These are phyloP conservation scores for Citrus cavaleriei DNA, from an alignment of 345 rosid genomes.

Conservation along the genomic window DNA sequence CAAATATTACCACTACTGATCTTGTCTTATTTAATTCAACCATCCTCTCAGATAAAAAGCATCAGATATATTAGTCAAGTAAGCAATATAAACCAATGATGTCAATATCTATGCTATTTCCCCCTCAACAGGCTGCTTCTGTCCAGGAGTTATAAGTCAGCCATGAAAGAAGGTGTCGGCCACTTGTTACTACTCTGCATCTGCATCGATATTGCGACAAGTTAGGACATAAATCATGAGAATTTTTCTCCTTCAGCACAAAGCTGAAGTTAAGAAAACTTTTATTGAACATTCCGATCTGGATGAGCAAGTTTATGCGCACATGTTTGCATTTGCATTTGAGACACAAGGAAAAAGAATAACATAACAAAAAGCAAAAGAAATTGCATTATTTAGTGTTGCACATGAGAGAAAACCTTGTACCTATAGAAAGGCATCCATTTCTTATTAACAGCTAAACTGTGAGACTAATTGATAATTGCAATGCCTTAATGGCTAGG, in stretches of 20 bases:
- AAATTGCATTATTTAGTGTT: neutral
- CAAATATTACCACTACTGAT: neutral
- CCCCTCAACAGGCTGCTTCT: neutral
- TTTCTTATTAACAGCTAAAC: conserved; percentile 41
- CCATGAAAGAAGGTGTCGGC: neutral
- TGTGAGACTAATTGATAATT: conserved; percentile 20
- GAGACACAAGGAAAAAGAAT: conserved; percentile 3
- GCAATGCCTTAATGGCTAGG: conserved; percentile 24
- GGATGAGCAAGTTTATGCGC: neutral
- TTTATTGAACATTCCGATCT: neutral
- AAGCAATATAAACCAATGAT: neutral
- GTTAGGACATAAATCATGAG: neutral
- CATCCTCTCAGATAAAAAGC: neutral
- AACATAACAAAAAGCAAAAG: neutral
- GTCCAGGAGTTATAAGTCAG: neutral
- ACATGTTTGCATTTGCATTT: neutral
- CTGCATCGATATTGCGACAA: neutral
- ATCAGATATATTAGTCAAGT: neutral
- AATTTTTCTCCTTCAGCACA: neutral
- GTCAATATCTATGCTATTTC: neutral
- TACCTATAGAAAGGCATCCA: conserved; percentile 30
- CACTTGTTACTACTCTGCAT: neutral
- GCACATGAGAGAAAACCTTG: neutral
- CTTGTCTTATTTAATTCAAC: neutral
- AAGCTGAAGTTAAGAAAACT: neutral